Conservation (phyloP, 2,329 filamentous ascomycete genomes). For the Coniosporium tulheliwenetii region DNA sequence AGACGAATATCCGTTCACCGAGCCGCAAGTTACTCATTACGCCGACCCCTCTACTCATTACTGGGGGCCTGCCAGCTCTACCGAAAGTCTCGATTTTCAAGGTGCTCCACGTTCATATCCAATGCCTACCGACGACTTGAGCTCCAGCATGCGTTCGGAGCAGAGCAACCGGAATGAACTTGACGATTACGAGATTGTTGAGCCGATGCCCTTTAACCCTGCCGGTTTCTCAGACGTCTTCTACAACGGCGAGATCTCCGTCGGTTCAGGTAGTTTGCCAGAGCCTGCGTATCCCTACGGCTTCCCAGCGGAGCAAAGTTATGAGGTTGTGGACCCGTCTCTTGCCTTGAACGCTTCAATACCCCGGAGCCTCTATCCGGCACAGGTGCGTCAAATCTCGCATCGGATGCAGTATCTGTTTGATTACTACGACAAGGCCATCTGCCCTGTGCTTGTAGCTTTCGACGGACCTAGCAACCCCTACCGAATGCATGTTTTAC, state of each 20-base stretch:
- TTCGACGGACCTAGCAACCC: constrained; percentile 79
- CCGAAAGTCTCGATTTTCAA: constrained; percentile 19
- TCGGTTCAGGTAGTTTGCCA: not conserved
- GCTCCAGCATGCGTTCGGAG: constrained; percentile 29
- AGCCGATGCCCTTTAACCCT: not conserved
- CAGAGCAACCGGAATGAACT: constrained; percentile 13
- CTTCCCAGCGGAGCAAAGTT: not conserved
- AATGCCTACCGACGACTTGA: constrained; percentile 21
- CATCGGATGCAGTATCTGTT: constrained; percentile 77
- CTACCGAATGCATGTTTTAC: constrained; percentile 68
- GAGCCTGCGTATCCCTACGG: not conserved
- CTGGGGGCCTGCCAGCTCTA: constrained; percentile 19
- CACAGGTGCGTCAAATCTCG: constrained; percentile 44
- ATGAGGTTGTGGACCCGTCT: constrained; percentile 9
- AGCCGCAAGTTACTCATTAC: constrained; percentile 19
- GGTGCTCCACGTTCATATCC: constrained; percentile 19
- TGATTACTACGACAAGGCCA: constrained; percentile 85
- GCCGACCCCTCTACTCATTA: constrained; percentile 16
- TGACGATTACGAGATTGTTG: not conserved
- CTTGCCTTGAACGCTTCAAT: constrained; percentile 12
- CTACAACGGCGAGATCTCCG: not conserved
- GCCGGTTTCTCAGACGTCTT: constrained; percentile 1
- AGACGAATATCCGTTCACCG: constrained; percentile 24
- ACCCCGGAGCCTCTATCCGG: constrained; percentile 32
- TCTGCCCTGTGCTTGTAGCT: constrained; percentile 82